Evolutionary conservation across 2,329 filamentous ascomycete species (phyloP), one percentile per base, ranked within the genome.

Genomic region (Stagonosporopsis rhizophila): DNA sequence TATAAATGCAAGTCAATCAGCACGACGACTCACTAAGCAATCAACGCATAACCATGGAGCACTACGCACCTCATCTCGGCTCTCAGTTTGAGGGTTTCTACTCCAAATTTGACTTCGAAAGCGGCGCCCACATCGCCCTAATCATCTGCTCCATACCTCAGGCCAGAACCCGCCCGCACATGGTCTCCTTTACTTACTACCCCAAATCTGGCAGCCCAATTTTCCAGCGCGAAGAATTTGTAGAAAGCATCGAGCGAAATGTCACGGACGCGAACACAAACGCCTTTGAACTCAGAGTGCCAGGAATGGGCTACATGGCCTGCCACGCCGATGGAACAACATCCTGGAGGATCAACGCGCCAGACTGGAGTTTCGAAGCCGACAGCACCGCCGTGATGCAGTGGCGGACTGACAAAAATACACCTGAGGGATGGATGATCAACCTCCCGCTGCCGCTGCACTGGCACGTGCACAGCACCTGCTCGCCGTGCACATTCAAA

Each of bases 81-180:
- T 66, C 79, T 25, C 71, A 69, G 28, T 82, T 83, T 61, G 81
- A 83, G 67, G 81, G 81, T 32, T 82, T 76, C 68, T 83, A 83
- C 68, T 80, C 78, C 57, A 81, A 82, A 59, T 82, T 83, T 65
- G 70, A 75, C 48, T 74, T 82, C 6, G 75, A 77, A 15, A 80
- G 77, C 3, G 79, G 80, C 56, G 73, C 75, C 4, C 77, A 80
- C 52, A 70, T 83, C 7, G 77, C 78, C 15, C 59, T 82, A 9
- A 78, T 83, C 40, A 75, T 82, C 23, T 82, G 78, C 67, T 77
- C 74, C 37, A 77, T 82, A 15, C 76, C 74, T n/a, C 66, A 71
- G n/a, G 80, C 79, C 4, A 50, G 52, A 11, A 67, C 72, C 28
- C 69, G 71, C 3, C 73, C 76, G 19, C 74, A 82, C 61, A 79